Evolutionary conservation across 2,329 filamentous ascomycete genomes (phyloP).

Genomic region (Rhynchosporium secalis): DNA sequence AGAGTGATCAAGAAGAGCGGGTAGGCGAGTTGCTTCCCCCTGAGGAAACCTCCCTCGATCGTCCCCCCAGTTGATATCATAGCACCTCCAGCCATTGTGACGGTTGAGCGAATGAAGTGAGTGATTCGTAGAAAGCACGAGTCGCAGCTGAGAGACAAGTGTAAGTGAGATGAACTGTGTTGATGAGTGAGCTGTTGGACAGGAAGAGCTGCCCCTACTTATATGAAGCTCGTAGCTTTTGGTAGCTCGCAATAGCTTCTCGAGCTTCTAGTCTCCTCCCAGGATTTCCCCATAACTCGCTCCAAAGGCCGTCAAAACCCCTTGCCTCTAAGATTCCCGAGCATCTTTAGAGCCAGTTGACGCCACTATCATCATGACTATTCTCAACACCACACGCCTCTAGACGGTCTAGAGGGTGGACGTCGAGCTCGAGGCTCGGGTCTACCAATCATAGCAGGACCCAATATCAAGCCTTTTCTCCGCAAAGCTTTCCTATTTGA

Average conservation of each 20-base stretch:
- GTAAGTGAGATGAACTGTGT: not conserved
- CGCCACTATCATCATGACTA: slow-evolving; percentile 3
- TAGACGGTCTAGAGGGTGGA: not conserved
- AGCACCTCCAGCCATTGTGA: slow-evolving; percentile 45
- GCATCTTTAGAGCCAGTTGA: not conserved
- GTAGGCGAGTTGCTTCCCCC: slow-evolving; percentile 45
- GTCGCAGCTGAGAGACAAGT: not conserved
- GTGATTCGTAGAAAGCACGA: not conserved
- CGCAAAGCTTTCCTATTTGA: not conserved
- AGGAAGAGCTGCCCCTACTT: not conserved
- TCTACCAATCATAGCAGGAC: not conserved
- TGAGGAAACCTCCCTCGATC: slow-evolving; percentile 38
- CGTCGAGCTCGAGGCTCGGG: slow-evolving; percentile 3
- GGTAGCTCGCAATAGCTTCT: not conserved
- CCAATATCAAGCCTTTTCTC: not conserved
- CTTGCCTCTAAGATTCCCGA: not conserved
- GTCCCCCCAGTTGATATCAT: slow-evolving; percentile 41
- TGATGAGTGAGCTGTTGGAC: not conserved
- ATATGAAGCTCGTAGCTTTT: slow-evolving; percentile 2
- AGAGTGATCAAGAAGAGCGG: slow-evolving; percentile 64
- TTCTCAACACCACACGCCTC: not conserved
- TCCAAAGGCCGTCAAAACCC: slow-evolving; percentile 8
- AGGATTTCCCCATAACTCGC: not conserved
- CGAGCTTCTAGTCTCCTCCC: not conserved
- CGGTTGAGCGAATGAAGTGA: not conserved